Evolutionary conservation across 139 green algal genomes (phyloP).

Genomic region (Microglena sp.): DNA sequence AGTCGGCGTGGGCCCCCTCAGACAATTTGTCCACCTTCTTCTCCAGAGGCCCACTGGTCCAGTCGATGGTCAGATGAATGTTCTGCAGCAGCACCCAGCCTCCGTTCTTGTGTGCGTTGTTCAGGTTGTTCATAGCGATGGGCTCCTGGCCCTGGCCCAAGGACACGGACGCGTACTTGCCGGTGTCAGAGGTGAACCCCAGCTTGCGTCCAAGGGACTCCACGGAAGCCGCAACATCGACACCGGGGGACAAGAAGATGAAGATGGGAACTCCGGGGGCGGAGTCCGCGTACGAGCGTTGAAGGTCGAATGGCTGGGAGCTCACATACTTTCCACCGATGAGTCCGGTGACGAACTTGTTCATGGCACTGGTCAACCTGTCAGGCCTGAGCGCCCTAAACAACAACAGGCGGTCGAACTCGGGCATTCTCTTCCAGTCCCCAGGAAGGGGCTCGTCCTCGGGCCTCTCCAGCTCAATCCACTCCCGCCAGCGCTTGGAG

Average conservation of each 20-base stretch:
- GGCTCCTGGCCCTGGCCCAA: conserved; percentile 85
- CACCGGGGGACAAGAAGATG: conserved; percentile 76
- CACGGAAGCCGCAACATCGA: conserved; percentile 69
- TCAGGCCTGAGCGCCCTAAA: conserved; percentile 71
- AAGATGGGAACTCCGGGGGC: conserved; percentile 70
- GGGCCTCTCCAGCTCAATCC: conserved; percentile 76
- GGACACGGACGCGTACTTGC: conserved; percentile 65
- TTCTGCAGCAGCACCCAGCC: conserved; percentile 91
- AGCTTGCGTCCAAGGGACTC: conserved; percentile 68
- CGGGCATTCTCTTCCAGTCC: conserved; percentile 85
- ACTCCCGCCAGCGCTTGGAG: conserved; percentile 84
- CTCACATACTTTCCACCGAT: conserved; percentile 64
- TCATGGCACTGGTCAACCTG: conserved; percentile 72
- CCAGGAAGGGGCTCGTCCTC: conserved; percentile 84
- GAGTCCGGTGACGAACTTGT: conserved; percentile 64
- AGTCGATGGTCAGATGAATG: conserved; percentile 70
- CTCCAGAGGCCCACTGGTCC: conserved; percentile 70
- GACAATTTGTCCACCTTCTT: conserved; percentile 77
- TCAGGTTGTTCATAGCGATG: conserved; percentile 73
- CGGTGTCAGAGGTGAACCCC: conserved; percentile 60
- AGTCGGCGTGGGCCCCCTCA: conserved; percentile 73
- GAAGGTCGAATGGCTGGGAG: conserved; percentile 68
- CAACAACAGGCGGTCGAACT: conserved; percentile 70
- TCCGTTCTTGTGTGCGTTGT: conserved; percentile 71
- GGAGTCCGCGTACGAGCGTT: conserved; percentile 58